phyloP scores from a whole-genome alignment of 345 rosid species.

The Pelargonium nanum region DNA sequence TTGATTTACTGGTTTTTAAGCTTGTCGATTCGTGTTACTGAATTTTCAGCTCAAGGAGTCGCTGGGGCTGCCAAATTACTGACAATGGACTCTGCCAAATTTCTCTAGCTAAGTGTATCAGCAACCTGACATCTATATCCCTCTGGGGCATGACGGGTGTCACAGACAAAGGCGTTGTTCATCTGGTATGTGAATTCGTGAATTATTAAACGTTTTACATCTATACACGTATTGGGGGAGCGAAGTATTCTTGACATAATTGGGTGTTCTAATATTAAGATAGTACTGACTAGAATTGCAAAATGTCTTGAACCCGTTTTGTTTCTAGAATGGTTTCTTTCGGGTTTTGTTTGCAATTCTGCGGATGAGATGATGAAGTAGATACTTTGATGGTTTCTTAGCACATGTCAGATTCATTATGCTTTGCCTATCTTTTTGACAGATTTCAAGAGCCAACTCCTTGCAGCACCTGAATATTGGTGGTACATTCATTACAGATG shows the following conservation, averaged over 20 bases:
- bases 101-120: constrained; percentile 56
- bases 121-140: constrained; percentile 65
- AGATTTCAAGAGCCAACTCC: constrained; percentile 65
- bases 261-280: too few relatives aligned
- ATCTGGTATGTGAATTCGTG: constrained; percentile 65
- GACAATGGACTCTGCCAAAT: constrained; percentile 63
- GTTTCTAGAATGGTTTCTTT: too few relatives aligned
- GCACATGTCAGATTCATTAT: too few relatives aligned
- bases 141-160: constrained; percentile 86
- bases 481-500: constrained; percentile 85
- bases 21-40: constrained; percentile 4
- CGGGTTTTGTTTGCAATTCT: too few relatives aligned
- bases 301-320: too few relatives aligned
- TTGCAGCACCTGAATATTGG: constrained; percentile 75
- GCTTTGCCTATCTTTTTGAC: too few relatives aligned
- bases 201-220: too few relatives aligned
- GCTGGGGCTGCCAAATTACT: constrained; percentile 91
- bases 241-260: too few relatives aligned
- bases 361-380: too few relatives aligned
- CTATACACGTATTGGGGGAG: too few relatives aligned
- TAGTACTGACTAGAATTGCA: too few relatives aligned
- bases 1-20: background rate
- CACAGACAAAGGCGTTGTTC: constrained; percentile 79
- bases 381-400: too few relatives aligned
- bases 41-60: constrained; percentile 57